A percentile compares a stretch with the other conserved stretches of the same genome.
Evolutionary conservation across 352 stramenopile species (phyloP).

Genomic region (Globisporangium splendens): DNA sequence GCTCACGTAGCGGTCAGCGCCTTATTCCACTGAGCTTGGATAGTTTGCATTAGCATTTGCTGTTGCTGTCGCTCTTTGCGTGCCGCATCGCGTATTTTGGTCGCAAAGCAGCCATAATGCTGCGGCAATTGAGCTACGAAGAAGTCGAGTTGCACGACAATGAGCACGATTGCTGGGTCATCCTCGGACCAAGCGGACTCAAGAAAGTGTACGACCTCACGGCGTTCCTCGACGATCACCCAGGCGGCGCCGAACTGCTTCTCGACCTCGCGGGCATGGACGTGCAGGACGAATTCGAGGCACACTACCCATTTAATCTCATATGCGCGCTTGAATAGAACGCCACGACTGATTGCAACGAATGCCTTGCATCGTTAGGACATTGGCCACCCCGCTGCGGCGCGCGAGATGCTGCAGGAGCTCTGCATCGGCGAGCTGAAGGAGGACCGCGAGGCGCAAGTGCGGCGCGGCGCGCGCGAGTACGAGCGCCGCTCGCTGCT

Average conservation of each 20-base stretch:
- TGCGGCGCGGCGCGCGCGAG: constrained; percentile 14
- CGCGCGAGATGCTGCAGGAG: constrained; percentile 83
- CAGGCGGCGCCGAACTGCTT: constrained; percentile 91
- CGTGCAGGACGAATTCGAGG: constrained; percentile 74
- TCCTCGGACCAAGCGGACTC: constrained; percentile 26
- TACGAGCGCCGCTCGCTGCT: constrained; percentile 27
- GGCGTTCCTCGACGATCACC: constrained; percentile 94
- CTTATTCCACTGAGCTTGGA: too few species aligned
- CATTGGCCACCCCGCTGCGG: constrained; percentile 90
- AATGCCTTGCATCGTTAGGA: constrained; percentile 39
- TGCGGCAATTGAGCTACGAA: constrained; percentile 64
- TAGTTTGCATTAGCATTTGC: neutral
- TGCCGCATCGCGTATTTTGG: neutral
- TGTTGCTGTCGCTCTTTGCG: neutral
- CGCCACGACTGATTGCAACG: neutral
- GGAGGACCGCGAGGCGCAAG: constrained; percentile 17
- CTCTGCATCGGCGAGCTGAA: constrained; percentile 84
- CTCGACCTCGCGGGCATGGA: constrained; percentile 85
- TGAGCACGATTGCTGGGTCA: constrained; percentile 43
- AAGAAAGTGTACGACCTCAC: constrained; percentile 94
- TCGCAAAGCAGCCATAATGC: neutral
- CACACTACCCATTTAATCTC: neutral
- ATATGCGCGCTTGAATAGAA: neutral
- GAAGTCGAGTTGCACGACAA: constrained; percentile 77
- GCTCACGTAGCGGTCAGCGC: neutral